Evolutionary conservation across 306 rosid genomes (phyloP).

Genomic region (Acacia acuminata): DNA sequence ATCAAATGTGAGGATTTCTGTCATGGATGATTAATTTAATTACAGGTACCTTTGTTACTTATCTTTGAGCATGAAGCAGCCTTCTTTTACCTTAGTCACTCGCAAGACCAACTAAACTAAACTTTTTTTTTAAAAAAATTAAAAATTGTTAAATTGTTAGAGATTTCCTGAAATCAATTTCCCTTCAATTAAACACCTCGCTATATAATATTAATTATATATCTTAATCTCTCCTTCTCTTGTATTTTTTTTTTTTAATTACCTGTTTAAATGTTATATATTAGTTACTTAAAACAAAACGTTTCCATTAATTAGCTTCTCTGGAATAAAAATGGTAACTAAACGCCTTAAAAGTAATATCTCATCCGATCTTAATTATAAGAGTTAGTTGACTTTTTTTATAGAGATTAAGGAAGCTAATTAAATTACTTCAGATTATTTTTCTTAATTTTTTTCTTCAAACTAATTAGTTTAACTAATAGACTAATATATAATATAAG

Average conservation of each 20-base stretch:
- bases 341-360: not conserved
- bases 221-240: not conserved
- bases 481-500: no score
- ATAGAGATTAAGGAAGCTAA: no score
- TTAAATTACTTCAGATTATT: no score
- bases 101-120: not conserved
- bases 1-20: not conserved
- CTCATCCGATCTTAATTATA: no score
- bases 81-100: not conserved
- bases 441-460: no score
- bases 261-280: not conserved
- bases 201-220: not conserved
- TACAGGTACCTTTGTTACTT: not conserved
- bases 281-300: not conserved
- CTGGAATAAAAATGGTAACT: not conserved
- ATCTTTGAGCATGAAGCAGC: not conserved
- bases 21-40: not conserved
- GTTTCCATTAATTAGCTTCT: not conserved
- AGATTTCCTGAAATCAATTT: not conserved
- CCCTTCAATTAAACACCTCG: not conserved
- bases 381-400: no score
- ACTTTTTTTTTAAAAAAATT: not conserved
- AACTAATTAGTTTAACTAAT: no score
- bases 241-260: not conserved
- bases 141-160: not conserved